Base-by-base conservation (phyloP, 192 early-diverging fungal genomes). In the Helicostylum pulchrum region DNA sequence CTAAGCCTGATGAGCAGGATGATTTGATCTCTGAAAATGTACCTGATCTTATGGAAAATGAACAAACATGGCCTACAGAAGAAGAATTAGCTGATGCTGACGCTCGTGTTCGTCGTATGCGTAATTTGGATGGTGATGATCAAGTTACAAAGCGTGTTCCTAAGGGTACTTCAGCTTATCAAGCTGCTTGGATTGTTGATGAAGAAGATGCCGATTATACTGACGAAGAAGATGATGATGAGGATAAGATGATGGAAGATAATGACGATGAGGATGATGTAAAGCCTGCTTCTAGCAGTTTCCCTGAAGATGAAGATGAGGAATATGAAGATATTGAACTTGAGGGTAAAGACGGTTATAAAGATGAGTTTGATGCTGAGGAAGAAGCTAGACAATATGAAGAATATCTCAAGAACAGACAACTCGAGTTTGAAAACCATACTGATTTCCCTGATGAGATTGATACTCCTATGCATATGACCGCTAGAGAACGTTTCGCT, bases 41-140 rank as follows among this genome's bases (percentile, higher is more conserved):
- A 64, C 90, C 90, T 10, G 88, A 96, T 81, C 82, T 88, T 56
- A 79, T 97, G 79, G 85, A 85, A 32, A 94, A 90, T 59, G 97
- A 99, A 79, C 97, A 99, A 75, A 99, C 97, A 32, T 99, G 97
- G 97, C 97, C 97, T 8, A 96, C 94, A 12, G 94, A 96, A 64
- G 91, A 97, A 73, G 97, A 99, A 77, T 75, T 95, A 75, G 81
- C 75, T 44, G 92, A 85, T 42, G 93, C 89, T 65, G 88, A 92
- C 65, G 83, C 76, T 48, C 72, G 75, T 45, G 67, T 77, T 7
- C 67, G 71, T 21, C 65, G 55, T 21, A 58, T 73, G 65, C 61
- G 54, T 43, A 31, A 53, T 2, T 44, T 62, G 61, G 49, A 44
- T 19, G 23, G 10, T 3, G 30, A 53, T 15, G 44, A 47, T 17